A percentile compares a stretch with the other conserved stretches of the same genome.
phyloP scores from a whole-genome alignment of 148 eudicot species.

The Rhododendron kiyosumense region DNA sequence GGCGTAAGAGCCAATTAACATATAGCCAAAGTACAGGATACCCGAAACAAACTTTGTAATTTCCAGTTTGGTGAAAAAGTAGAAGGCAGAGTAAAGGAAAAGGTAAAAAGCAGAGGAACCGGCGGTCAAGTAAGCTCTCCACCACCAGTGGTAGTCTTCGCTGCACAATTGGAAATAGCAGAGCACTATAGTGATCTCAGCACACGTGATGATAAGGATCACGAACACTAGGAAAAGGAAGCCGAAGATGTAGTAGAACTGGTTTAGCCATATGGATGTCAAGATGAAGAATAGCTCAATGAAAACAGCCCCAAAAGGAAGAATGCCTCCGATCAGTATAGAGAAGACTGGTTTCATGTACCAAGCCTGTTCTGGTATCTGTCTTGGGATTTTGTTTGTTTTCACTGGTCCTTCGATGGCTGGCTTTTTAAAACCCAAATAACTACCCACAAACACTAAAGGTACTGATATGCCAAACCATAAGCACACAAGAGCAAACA shows the following conservation, averaged over 20 bases:
- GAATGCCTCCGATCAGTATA: constrained; percentile 36
- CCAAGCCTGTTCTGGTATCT: constrained; percentile 36
- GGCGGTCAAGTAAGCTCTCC: constrained; percentile 35
- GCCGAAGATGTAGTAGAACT: constrained; percentile 40
- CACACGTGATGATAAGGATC: constrained; percentile 31
- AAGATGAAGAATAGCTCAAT: constrained; percentile 38
- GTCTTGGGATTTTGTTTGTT: constrained; percentile 39
- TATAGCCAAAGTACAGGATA: constrained; percentile 38
- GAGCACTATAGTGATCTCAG: constrained; percentile 31
- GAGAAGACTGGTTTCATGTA: constrained; percentile 31
- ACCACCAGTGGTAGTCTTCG: constrained; percentile 45
- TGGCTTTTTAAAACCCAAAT: constrained; percentile 28
- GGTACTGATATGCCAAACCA: constrained; percentile 40
- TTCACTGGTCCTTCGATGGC: constrained; percentile 26
- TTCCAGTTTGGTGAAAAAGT: constrained; percentile 33
- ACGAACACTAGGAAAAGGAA: constrained; percentile 35
- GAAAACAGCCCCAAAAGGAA: constrained; percentile 41
- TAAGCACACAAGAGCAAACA: constrained; percentile 27
- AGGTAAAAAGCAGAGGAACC: constrained; percentile 40
- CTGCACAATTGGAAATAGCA: constrained; percentile 40
- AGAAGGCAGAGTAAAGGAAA: constrained; percentile 32
- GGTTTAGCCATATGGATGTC: constrained; percentile 42
- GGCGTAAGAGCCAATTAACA: constrained; percentile 34
- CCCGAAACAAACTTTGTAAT: constrained; percentile 40
- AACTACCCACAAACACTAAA: constrained; percentile 36